Conservation (phyloP, 257 asterid species). For the Verbena officinalis region DNA sequence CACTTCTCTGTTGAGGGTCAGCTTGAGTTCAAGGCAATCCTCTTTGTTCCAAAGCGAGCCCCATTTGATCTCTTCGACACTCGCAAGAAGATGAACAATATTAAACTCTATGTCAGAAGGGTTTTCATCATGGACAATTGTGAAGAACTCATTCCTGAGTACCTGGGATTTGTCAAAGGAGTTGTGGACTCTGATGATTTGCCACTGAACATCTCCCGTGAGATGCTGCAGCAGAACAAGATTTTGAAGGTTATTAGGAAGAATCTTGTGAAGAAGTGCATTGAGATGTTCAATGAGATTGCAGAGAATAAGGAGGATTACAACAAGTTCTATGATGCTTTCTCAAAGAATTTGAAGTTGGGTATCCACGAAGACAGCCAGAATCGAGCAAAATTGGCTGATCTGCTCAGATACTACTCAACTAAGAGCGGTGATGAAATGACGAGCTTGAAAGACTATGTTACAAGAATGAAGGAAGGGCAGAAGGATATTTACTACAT, state of each 20-base stretch:
- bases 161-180: conserved; percentile 76
- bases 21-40: conserved; percentile 79
- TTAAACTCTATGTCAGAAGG: conserved; percentile 73
- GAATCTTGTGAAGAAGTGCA: conserved; percentile 79
- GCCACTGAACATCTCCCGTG: conserved; percentile 84
- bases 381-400: conserved; percentile 74
- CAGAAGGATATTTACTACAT: conserved; percentile 82
- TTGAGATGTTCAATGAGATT: conserved; percentile 81
- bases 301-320: conserved; percentile 87
- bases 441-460: conserved; percentile 79
- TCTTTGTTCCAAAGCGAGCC: conserved; percentile 80
- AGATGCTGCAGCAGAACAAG: conserved; percentile 79
- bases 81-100: conserved; percentile 76
- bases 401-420: conserved; percentile 65
- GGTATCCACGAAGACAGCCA: conserved; percentile 85
- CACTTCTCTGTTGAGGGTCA: conserved; percentile 90
- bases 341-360: conserved; percentile 76
- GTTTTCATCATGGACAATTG: conserved; percentile 86
- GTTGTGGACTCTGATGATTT: conserved; percentile 80
- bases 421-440: conserved; percentile 86
- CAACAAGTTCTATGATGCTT: conserved; percentile 71
- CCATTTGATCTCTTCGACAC: conserved; percentile 80
- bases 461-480: conserved; percentile 87
- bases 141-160: conserved; percentile 77
- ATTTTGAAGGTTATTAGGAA: conserved; percentile 75